Conservation (phyloP, 2,329 filamentous ascomycete genomes). For the Pyrenophora tritici-repentis region DNA sequence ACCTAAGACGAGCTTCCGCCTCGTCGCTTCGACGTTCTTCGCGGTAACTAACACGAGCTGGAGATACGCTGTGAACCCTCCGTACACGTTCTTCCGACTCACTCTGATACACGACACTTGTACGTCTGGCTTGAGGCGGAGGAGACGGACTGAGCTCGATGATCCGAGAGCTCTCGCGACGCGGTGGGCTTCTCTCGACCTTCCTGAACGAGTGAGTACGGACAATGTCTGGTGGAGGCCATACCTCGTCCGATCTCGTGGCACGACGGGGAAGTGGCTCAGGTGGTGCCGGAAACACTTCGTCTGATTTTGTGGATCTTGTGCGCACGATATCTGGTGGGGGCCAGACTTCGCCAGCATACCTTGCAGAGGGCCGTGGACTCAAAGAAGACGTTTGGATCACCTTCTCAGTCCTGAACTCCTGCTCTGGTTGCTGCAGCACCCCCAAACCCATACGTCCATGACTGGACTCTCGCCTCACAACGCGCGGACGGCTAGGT, state of each 20-base stretch:
- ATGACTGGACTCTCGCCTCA: slow-evolving; percentile 26
- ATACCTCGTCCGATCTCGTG: slow-evolving; percentile 23
- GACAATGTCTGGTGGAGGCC: slow-evolving; percentile 31
- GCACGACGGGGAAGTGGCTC: slow-evolving; percentile 4
- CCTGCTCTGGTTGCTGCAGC: slow-evolving; percentile 25
- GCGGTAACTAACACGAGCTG: slow-evolving; percentile 7
- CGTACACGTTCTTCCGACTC: slow-evolving; percentile 21
- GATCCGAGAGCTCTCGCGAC: slow-evolving; percentile 22
- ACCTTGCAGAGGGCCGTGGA: slow-evolving; percentile 24
- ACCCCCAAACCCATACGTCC: slow-evolving; percentile 31
- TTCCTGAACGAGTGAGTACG: slow-evolving; percentile 31
- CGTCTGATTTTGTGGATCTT: slow-evolving; percentile 1
- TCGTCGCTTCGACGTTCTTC: slow-evolving; percentile 19
- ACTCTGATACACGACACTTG: slow-evolving; percentile 19
- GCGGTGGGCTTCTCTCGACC: slow-evolving; percentile 9
- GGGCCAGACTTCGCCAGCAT: slow-evolving; percentile 22
- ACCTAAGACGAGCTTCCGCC: slow-evolving; percentile 29
- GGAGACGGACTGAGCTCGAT: slow-evolving; percentile 34
- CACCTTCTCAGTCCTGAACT: slow-evolving; percentile 13
- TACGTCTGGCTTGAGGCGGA: slow-evolving; percentile 23
- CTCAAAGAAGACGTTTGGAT: slow-evolving; percentile 28
- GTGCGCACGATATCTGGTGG: slow-evolving; percentile 24
- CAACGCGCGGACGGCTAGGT: slow-evolving; percentile 20
- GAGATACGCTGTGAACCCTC: slow-evolving; percentile 20
- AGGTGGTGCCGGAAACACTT: slow-evolving; percentile 2